Conservation (phyloP, 345 rosid species). For the Garcia nutans region DNA sequence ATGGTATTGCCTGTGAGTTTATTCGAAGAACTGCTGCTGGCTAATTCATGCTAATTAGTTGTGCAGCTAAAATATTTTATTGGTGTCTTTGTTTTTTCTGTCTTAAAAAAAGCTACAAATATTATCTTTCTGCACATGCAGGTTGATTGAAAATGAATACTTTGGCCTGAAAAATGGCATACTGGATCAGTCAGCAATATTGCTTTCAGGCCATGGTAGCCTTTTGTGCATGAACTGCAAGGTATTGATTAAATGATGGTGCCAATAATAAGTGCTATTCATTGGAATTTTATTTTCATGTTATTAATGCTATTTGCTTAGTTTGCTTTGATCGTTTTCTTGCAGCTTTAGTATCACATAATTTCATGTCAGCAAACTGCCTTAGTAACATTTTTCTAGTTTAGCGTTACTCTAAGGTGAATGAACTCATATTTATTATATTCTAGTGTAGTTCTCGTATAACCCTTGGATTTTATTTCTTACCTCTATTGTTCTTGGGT, state of each 20-base stretch:
- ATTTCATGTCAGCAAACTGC: neutral
- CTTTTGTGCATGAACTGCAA: conserved; percentile 89
- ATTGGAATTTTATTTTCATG: neutral
- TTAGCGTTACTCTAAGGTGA: neutral
- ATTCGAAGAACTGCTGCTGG: neutral
- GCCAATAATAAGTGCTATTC: neutral
- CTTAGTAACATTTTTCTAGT: neutral
- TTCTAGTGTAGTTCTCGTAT: neutral
- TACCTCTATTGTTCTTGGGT: neutral
- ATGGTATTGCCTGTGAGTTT: neutral
- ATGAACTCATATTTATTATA: neutral
- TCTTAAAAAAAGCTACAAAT: neutral
- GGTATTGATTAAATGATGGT: conserved; percentile 41
- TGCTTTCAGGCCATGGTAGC: conserved; percentile 79
- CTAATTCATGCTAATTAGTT: neutral
- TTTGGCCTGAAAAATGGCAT: conserved; percentile 91
- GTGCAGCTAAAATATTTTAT: neutral
- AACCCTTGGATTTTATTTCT: neutral
- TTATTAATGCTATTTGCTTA: neutral
- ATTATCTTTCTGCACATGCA: conserved; percentile 32
- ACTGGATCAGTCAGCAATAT: conserved; percentile 90
- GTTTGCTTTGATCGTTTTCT: conserved; percentile 4
- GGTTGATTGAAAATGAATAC: conserved; percentile 89
- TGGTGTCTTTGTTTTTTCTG: neutral
- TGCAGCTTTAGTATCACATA: neutral